Evolutionary conservation across 2,329 filamentous ascomycete genomes (phyloP), one percentile per base, ranked within the genome.

Genomic region (Fusarium bulbicola): DNA sequence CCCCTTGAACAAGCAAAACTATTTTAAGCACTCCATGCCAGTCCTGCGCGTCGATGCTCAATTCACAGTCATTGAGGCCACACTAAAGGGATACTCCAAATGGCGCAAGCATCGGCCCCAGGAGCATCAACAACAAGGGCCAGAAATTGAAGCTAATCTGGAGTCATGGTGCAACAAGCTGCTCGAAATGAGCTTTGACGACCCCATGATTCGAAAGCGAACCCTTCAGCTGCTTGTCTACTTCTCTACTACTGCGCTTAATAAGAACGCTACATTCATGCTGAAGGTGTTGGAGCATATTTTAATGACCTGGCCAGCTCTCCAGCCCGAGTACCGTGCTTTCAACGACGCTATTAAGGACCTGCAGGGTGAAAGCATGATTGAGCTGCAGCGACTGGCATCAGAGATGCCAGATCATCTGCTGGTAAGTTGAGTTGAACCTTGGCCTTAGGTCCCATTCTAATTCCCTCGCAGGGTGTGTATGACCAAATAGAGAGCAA

Each of bases 301-400:
- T 70, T 87, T 99, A 42, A 91, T 95, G 78, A 95, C 93, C 39
- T 92, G 92, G 83, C 90, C 94, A n/a, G 86, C 89, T 7, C 90
- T 93, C 47, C 89, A 93, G 62, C 91, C 92, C 6, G 89, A 92
- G 49, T 89, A 92, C 76, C 87, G 89, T 45, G 85, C 90, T 7
- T 97, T 95, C 81, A 95, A 93, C 20, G 96, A 98, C 73, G 92
- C 95, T 3, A 93, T 98, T 40, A 96, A 95, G 79, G 94, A 97
- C 65, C 87, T 99, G 21, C 95, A 98, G 79, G 90, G 89, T 7
- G 90, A 97, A 78, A 93, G 94, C 76, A 94, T 95, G 81, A 88
- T 94, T 63, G 95, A 99, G 81, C 86, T 98, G 66, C 95, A 97
- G 77, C 90, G 95, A 63, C 86, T 99, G 45, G 95, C 95, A 12